Percentiles rank a stretch among this genome's conserved stretches.
These are phyloP conservation scores for Penicillium arizonense DNA, from an alignment of 495 filamentous ascomycete species.

Conservation along the genomic window DNA sequence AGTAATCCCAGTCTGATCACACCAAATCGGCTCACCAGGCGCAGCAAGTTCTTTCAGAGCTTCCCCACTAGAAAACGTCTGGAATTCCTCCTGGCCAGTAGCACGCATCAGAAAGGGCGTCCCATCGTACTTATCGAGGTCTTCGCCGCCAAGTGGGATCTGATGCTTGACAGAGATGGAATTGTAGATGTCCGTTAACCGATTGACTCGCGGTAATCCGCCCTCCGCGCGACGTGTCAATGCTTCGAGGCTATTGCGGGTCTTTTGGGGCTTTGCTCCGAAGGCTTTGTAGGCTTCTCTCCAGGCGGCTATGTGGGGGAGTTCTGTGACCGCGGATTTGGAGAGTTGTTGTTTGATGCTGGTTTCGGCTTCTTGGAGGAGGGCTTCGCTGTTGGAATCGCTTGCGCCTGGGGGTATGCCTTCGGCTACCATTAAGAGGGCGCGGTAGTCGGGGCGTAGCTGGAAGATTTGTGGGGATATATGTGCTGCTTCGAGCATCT, in stretches of 20 bases:
- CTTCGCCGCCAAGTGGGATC: conserved; percentile 32
- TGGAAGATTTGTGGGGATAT: conserved; percentile 17
- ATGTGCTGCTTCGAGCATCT: conserved; percentile 13
- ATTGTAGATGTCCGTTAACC: conserved; percentile 37
- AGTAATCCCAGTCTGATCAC: conserved; percentile 28
- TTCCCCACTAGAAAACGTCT: conserved; percentile 24
- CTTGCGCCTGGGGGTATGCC: conserved; percentile 20
- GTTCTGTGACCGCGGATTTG: conserved; percentile 10
- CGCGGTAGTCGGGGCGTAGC: conserved; percentile 23
- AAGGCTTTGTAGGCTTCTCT: conserved; percentile 23
- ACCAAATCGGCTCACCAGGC: conserved; percentile 30
- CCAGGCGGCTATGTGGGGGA: conserved; percentile 28
- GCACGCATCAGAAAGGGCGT: conserved; percentile 28
- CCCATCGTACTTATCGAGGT: conserved; percentile 33
- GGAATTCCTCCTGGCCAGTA: conserved; percentile 25
- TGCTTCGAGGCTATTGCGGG: conserved; percentile 28
- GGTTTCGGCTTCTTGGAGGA: conserved; percentile 14
- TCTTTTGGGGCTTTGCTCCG: conserved; percentile 24
- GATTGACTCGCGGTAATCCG: conserved; percentile 31
- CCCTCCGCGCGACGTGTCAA: conserved; percentile 28
- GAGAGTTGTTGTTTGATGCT: conserved; percentile 1
- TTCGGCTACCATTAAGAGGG: conserved; percentile 21
- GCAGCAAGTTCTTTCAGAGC: conserved; percentile 15
- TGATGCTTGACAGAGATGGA: conserved; percentile 36
- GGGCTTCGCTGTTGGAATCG: conserved; percentile 12